A percentile compares a stretch with the other conserved stretches of the same genome.
These are phyloP conservation scores for Spergularia azorica DNA, from an alignment of 179 eudicot genomes.

Conservation along the genomic window DNA sequence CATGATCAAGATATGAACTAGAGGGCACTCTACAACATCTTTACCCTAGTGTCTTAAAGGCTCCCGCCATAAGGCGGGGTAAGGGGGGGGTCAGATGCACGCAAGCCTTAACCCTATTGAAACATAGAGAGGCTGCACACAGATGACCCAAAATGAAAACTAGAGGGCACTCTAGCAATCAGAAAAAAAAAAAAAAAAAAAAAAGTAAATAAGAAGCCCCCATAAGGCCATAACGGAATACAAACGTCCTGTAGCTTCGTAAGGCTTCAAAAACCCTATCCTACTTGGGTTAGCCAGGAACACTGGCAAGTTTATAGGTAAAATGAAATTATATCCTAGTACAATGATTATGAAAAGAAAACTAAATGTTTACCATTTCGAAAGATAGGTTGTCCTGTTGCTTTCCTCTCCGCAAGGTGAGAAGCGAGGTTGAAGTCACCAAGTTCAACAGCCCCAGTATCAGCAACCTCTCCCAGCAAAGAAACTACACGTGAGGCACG, in stretches of 20 bases:
- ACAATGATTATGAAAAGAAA: neutral
- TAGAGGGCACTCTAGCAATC: too few species aligned
- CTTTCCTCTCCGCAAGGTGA: slow-evolving; percentile 73
- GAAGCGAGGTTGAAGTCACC: slow-evolving; percentile 64
- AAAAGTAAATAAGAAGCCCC: too few species aligned
- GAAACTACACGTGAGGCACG: slow-evolving; percentile 45
- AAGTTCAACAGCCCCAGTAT: slow-evolving; percentile 80
- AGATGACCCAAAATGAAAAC: too few species aligned
- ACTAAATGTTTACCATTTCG: slow-evolving; percentile 52
- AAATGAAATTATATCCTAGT: neutral
- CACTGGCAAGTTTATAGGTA: neutral
- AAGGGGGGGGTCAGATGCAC: too few species aligned
- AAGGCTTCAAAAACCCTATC: neutral
- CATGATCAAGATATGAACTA: neutral
- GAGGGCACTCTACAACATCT: neutral
- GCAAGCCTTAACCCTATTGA: too few species aligned
- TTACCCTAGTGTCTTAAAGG: too few species aligned
- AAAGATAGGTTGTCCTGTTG: slow-evolving; percentile 69
- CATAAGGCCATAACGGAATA: too few species aligned
- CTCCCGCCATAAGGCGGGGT: too few species aligned
- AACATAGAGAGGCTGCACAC: too few species aligned
- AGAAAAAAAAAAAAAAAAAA: too few species aligned
- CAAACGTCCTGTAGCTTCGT: too few species aligned
- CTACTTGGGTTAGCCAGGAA: neutral
- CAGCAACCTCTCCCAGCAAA: slow-evolving; percentile 70